A percentile compares a stretch with the other conserved stretches of the same genome.
Conservation (phyloP, 208 protist species). For the Trypanosoma lewisi region DNA sequence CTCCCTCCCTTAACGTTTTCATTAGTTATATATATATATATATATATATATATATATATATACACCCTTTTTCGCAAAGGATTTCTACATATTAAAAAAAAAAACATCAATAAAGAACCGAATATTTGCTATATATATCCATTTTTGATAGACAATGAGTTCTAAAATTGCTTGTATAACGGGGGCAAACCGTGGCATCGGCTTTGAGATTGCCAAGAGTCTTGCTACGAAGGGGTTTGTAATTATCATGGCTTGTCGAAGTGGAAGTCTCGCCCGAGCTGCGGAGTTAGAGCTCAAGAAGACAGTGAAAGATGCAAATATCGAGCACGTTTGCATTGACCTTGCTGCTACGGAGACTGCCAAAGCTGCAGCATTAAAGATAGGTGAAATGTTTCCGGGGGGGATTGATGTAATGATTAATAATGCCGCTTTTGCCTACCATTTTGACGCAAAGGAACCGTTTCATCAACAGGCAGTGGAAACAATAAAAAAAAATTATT, state of each 20-base stretch:
- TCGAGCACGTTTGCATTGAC: constrained; percentile 23
- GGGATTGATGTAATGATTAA: constrained; percentile 43
- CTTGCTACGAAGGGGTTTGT: constrained; percentile 26
- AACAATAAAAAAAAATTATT: constrained; percentile 33
- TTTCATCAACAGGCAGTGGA: constrained; percentile 36
- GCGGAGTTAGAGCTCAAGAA: constrained; percentile 22
- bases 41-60: too few relatives aligned
- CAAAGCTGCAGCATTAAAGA: constrained; percentile 17
- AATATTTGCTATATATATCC: too few relatives aligned
- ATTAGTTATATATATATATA: too few relatives aligned
- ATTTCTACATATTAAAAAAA: too few relatives aligned
- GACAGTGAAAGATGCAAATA: constrained; percentile 1
- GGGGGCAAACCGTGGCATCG: constrained; percentile 35
- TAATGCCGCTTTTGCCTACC: constrained; percentile 45
- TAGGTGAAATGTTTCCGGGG: constrained; percentile 16
- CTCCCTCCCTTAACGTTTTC: too few relatives aligned
- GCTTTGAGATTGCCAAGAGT: constrained; percentile 32
- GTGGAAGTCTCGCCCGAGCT: constrained; percentile 3
- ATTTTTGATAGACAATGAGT: neutral
- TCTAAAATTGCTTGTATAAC: constrained; percentile 28
- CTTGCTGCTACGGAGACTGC: constrained; percentile 16
- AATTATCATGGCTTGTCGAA: constrained; percentile 37
- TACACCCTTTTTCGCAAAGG: too few relatives aligned
- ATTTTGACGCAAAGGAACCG: constrained; percentile 9
- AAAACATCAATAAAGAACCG: too few relatives aligned